These are phyloP conservation scores for Chamaecyparis obtusa DNA, from an alignment of 75 land plant genomes.

Conservation along the genomic window DNA sequence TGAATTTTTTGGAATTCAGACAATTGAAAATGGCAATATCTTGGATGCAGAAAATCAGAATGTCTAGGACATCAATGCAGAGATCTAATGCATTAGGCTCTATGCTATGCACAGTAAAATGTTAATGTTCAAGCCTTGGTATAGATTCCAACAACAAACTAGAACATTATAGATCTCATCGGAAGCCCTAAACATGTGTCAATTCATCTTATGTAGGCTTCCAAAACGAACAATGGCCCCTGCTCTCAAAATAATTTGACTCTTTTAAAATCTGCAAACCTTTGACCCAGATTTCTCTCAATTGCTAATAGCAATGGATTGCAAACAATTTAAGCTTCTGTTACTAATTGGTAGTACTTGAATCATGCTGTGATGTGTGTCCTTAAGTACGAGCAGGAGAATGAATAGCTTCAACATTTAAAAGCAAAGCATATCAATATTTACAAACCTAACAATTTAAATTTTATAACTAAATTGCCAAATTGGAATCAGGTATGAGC, in stretches of 20 bases:
- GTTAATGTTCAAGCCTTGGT: not conserved
- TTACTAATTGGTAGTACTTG: not conserved
- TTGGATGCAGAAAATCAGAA: not conserved
- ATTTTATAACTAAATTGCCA: too few species aligned
- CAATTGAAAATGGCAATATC: not conserved
- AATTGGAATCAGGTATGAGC: too few species aligned
- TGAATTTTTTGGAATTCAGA: not conserved
- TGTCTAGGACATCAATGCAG: not conserved
- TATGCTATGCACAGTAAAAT: not conserved
- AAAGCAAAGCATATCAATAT: not conserved
- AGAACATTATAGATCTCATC: not conserved
- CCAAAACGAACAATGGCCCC: not conserved
- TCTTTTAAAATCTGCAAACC: not conserved
- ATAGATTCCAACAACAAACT: not conserved
- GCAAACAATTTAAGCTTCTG: not conserved
- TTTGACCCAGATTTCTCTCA: not conserved
- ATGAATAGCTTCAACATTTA: not conserved
- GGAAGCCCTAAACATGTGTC: not conserved
- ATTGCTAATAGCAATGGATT: not conserved
- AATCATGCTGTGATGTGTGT: not conserved
- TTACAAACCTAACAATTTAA: not conserved
- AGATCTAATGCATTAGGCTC: not conserved
- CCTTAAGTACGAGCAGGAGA: not conserved
- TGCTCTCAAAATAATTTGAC: not conserved
- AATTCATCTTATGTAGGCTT: not conserved